Evolutionary conservation across 345 rosid species (phyloP).

Genomic region (Arabis alpina): DNA sequence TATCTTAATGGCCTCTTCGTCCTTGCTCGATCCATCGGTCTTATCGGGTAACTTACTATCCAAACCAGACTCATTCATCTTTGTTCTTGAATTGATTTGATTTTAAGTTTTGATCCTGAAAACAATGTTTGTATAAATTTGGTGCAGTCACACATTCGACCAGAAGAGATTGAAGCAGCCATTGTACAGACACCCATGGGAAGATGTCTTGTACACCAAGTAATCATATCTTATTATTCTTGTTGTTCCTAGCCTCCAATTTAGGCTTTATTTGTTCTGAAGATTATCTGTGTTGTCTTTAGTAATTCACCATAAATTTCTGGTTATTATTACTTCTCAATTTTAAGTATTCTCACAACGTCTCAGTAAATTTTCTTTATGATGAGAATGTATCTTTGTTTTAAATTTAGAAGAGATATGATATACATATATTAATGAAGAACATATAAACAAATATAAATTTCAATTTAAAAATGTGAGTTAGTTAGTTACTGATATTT

Average conservation of each 20-base stretch:
- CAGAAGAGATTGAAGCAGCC: constrained; percentile 99
- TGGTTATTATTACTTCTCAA: background rate
- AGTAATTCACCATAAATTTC: constrained; percentile 5
- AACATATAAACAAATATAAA: background rate
- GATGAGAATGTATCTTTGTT: background rate
- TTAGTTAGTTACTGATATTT: constrained; percentile 30
- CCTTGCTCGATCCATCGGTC: constrained; percentile 88
- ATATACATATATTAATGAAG: background rate
- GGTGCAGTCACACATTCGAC: constrained; percentile 84
- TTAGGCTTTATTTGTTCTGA: background rate
- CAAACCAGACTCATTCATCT: background rate
- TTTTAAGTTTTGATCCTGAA: background rate
- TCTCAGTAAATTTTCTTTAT: too few species aligned
- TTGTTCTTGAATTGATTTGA: background rate
- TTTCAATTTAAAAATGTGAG: constrained; percentile 4
- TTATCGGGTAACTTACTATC: constrained; percentile 64
- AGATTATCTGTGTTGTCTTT: background rate
- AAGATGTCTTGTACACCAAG: constrained; percentile 98
- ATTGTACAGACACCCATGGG: constrained; percentile 96
- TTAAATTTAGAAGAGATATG: background rate
- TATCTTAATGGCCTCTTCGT: constrained; percentile 94
- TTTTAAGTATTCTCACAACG: background rate
- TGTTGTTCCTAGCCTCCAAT: background rate
- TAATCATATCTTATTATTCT: constrained; percentile 23
- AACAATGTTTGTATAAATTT: background rate